These are phyloP conservation scores for Martensiomyces pterosporus DNA, from an alignment of 192 early-diverging fungal species.

Conservation along the genomic window DNA sequence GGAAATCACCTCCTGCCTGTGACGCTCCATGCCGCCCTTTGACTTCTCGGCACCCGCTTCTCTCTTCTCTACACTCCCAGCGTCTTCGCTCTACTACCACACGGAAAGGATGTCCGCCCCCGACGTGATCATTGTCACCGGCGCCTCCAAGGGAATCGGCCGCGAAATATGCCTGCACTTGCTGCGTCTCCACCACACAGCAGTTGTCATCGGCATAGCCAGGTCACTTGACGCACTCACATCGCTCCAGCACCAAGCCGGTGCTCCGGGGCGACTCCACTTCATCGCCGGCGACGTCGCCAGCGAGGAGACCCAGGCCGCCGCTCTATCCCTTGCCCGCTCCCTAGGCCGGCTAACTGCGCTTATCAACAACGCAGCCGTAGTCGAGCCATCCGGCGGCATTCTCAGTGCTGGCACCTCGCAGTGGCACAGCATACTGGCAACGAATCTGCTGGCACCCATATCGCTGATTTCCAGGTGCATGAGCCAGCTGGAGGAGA, in stretches of 20 bases:
- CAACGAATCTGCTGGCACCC: constrained; percentile 26
- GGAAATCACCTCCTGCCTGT: too few species aligned
- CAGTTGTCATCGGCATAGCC: constrained; percentile 60
- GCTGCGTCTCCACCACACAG: constrained; percentile 3
- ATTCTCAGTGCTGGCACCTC: constrained; percentile 9
- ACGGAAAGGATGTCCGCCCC: too few species aligned
- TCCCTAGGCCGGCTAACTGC: constrained; percentile 1
- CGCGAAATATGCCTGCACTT: constrained; percentile 20
- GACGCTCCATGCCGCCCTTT: too few species aligned
- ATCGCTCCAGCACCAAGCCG: constrained; percentile 42
- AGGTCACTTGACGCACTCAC: constrained; percentile 50
- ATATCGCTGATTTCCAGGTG: constrained; percentile 12
- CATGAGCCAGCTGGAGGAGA: not conserved
- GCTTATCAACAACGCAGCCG: constrained; percentile 42
- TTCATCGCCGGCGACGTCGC: constrained; percentile 58
- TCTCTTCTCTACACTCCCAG: too few species aligned
- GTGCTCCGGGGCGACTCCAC: constrained; percentile 37
- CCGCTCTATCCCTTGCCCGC: not conserved
- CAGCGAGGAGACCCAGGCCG: constrained; percentile 19
- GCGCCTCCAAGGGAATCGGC: constrained; percentile 39
- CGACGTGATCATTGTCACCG: constrained; percentile 34
- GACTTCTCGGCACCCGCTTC: too few species aligned
- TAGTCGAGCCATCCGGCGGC: constrained; percentile 13
- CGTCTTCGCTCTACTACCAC: too few species aligned
- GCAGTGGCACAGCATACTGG: constrained; percentile 10